Percentiles rank a stretch among this genome's conserved stretches.
phyloP scores from a whole-genome alignment of 75 land plant species.

The Pinus albicaulis region DNA sequence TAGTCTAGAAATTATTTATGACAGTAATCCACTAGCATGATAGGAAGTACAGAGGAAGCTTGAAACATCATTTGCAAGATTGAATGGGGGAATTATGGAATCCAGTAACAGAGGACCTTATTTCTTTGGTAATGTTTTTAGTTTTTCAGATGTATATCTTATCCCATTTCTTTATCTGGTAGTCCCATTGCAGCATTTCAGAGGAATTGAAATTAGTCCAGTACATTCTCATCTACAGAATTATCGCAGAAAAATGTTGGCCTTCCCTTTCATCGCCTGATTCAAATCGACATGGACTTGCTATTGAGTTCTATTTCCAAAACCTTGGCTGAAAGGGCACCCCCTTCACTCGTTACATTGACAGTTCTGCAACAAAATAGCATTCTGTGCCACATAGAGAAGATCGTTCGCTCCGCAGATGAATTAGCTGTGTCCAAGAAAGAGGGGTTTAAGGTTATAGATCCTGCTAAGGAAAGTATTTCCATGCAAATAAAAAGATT shows the following conservation, averaged over 20 bases:
- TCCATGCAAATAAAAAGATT: constrained; percentile 54
- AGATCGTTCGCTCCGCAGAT: constrained; percentile 51
- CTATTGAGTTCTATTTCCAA: constrained; percentile 20
- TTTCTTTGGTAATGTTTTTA: constrained; percentile 37
- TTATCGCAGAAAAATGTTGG: constrained; percentile 28
- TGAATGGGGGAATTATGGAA: constrained; percentile 29
- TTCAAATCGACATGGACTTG: constrained; percentile 28
- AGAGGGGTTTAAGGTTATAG: constrained; percentile 9
- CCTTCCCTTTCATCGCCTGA: constrained; percentile 26
- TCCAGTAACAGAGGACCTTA: constrained; percentile 24
- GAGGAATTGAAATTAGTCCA: constrained; percentile 32
- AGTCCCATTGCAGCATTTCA: constrained; percentile 22
- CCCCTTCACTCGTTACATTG: constrained; percentile 47
- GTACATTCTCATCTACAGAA: constrained; percentile 13
- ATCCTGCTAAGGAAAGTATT: constrained; percentile 38
- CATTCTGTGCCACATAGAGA: constrained; percentile 60
- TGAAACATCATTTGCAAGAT: constrained; percentile 24
- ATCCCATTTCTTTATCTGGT: constrained; percentile 36
- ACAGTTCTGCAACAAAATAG: constrained; percentile 70
- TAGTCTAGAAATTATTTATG: constrained; percentile 25
- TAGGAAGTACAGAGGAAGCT: constrained; percentile 17
- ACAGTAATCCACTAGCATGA: constrained; percentile 23
- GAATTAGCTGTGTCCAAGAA: constrained; percentile 44
- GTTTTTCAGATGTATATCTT: constrained; percentile 45
- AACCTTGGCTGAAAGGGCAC: constrained; percentile 16